These are phyloP conservation scores for Arachnopeziza araneosa DNA, from an alignment of 2,329 filamentous ascomycete species.

Conservation along the genomic window DNA sequence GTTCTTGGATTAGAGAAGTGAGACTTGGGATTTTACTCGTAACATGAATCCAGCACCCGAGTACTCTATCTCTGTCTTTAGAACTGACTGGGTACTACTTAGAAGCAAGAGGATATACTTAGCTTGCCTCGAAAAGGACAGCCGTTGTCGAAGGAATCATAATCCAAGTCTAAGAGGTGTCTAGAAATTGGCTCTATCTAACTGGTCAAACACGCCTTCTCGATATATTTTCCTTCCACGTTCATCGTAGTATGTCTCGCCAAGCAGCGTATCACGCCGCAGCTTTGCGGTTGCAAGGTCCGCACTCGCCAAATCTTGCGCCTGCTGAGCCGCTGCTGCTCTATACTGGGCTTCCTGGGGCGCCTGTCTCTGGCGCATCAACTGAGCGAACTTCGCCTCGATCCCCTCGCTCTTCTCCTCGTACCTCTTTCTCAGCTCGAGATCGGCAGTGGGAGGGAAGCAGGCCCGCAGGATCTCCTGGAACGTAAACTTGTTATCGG, in stretches of 20 bases:
- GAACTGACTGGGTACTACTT: too few species aligned
- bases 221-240: neutral
- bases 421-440: neutral
- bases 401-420: neutral
- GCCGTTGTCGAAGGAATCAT: too few species aligned
- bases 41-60: too few species aligned
- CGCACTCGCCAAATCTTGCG: neutral
- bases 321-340: neutral
- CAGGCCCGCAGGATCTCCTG: neutral
- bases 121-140: too few species aligned
- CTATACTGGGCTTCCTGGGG: neutral
- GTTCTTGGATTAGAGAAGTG: too few species aligned
- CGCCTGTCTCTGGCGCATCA: neutral
- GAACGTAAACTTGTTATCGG: neutral
- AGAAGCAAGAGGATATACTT: too few species aligned
- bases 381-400: neutral
- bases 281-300: neutral
- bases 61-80: too few species aligned
- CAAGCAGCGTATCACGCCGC: neutral
- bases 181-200: neutral
- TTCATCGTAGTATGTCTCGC: neutral
- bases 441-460: neutral
- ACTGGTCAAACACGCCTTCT: neutral
- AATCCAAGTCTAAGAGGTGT: too few species aligned
- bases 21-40: too few species aligned